phyloP scores from a whole-genome alignment of 768 basidiomycete species.

The Russula lepida region DNA sequence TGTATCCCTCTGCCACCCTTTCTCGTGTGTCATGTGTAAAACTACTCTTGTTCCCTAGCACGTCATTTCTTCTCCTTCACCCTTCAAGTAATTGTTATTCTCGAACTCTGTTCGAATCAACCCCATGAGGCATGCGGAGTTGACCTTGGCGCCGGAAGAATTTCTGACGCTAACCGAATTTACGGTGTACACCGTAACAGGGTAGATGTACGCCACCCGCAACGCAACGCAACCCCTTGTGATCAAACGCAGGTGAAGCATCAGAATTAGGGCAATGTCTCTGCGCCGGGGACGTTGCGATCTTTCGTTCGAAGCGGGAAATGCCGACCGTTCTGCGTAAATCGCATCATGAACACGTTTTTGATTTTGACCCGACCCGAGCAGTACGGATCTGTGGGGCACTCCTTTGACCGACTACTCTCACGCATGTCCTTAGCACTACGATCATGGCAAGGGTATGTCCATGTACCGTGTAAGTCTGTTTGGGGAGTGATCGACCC shows the following conservation, averaged over 20 bases:
- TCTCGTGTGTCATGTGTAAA: constrained; percentile 15
- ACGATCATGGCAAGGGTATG: not conserved
- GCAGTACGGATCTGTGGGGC: constrained; percentile 2
- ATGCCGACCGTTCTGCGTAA: constrained; percentile 10
- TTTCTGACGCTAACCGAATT: constrained; percentile 7
- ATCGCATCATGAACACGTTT: constrained; percentile 17
- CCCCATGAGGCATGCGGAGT: constrained; percentile 1
- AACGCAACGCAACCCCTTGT: not conserved
- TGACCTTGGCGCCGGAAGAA: not conserved
- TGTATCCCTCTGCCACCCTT: constrained; percentile 8
- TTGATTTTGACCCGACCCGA: constrained; percentile 9
- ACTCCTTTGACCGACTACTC: not conserved
- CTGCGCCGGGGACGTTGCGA: constrained; percentile 1
- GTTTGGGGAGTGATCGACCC: not conserved
- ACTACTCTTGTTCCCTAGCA: constrained; percentile 10
- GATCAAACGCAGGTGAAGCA: constrained; percentile 15
- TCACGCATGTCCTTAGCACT: not conserved
- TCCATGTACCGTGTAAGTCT: not conserved
- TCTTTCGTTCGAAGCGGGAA: constrained; percentile 3
- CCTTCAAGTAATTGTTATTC: constrained; percentile 14
- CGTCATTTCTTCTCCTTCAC: constrained; percentile 7
- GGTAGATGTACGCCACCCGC: constrained; percentile 2
- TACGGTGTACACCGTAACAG: not conserved
- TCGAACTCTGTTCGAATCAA: constrained; percentile 8
- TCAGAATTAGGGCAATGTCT: constrained; percentile 6